Base-by-base conservation (phyloP, 1,284 basidiomycete genomes). In the Leccinum griseonigrum region DNA sequence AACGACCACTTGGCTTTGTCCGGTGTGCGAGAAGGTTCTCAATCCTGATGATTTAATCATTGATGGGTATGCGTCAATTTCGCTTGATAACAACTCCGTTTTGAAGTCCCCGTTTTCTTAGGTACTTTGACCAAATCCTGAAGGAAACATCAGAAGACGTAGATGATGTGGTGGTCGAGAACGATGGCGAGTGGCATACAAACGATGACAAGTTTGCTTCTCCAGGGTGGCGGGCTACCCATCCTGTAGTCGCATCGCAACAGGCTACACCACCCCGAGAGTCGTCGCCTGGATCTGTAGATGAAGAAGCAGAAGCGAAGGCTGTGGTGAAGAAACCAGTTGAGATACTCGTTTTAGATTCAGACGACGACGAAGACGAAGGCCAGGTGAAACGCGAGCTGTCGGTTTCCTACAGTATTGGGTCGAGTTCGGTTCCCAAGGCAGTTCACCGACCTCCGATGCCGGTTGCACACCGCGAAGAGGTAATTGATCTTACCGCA, bases 181-280 rank as follows among this genome's bases (percentile, higher is more conserved):
- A 95, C 0, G 90, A 97, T 72, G 96, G 95, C 0, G 88, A 95
- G 70, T 99, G 97, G 97, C 95, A 97, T 72, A 95, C 95, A 0
- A 79, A 85, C 16, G 94, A 98, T 75, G 85, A 91, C 76, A 92
- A 90, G 73, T 90, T 86, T 69, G 94, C 85, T 2, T 95, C 93
- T 10, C 71, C 78, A 0, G 77, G 73, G 26, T 95, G 94, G 94
- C 83, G 82, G 65, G 80, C 80, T 29, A 70, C 76, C 1, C 85
- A 91, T 73, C 77, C 81, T 18, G 66, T 69, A 22, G 64, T 68
- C 28, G 60, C 60, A n/a, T 59, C 67, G 4, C 60, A 67, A 56
- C 71, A 75, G 32, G 63, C 72, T 28, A 71, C 71, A 50, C 69
- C 75, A 29, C 76, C 74, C 54, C 74, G 75, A 52, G 77, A 76